Evolutionary conservation across 495 filamentous ascomycete genomes (phyloP), one percentile per base, ranked within the genome.

Genomic region (Talaromyces ruber): DNA sequence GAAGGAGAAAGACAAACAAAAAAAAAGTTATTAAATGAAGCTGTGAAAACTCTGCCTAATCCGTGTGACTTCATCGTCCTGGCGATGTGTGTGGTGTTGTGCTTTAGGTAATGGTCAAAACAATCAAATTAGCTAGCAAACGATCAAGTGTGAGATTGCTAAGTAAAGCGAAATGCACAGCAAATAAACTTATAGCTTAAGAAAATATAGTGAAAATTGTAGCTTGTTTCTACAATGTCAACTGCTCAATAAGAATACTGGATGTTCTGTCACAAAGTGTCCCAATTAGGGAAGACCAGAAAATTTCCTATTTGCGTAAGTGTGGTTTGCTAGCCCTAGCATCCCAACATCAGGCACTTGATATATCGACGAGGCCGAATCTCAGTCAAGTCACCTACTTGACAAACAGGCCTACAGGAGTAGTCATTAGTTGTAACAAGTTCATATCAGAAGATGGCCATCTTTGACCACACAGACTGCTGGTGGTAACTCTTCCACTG

Each of bases 1-100:
- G 62, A 65, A 57, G 65, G 9, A 60, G 53, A 63, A 61, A 37
- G 11, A 29, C 22, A 54, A 28, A 29, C 51, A 54, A 16, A 22
- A 57, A 25, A 14, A 25, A 34, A 26, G 5, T 26, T 34, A 25
- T 18, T 16, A n/a, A 57, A 16, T 30, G 54, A 57, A 32, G 29
- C 54, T 6, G 16, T 55, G 26, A 57, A 32, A 21, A 30, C 28
- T 57, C 16, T 57, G 47, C 6, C 18, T 30, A 25, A 16, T 18
- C 0, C 2, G 26, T n/a, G 54, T 34, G 26, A 57, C 54, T 32
- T 21, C 16, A 57, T 57, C 54, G 51, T 54, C 51, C n/a, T 54
- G 51, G 22, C 51, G 51, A 54, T 54, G 4, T 11, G 14, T 28
- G 51, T 54, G 51, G 12, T 26, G 21, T 28, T 54, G 9, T 25